Evolutionary conservation across 2,329 filamentous ascomycete species (phyloP).

Genomic region (Coniella vitis): DNA sequence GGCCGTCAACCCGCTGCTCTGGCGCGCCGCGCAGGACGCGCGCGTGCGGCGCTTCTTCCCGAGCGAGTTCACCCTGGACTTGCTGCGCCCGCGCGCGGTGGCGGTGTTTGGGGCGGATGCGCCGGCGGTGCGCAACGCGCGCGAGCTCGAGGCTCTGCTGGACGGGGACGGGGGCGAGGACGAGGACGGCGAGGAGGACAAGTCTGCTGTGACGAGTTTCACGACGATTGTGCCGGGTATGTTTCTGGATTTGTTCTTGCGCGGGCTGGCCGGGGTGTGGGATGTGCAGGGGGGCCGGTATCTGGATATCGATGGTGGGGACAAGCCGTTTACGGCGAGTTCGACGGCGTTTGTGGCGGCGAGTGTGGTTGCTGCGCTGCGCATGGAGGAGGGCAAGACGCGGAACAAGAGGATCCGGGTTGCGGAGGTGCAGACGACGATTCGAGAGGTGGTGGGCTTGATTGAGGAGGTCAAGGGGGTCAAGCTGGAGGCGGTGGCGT

Average conservation of each 20-base stretch:
- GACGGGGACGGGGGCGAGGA: no score
- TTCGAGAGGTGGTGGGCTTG: not conserved
- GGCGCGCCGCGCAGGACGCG: not conserved
- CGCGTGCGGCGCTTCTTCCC: not conserved
- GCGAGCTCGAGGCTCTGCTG: not conserved
- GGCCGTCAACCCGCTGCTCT: not conserved
- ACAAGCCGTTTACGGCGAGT: not conserved
- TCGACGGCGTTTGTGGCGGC: not conserved
- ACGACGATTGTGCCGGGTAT: not conserved
- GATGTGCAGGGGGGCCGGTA: not conserved
- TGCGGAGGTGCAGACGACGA: not conserved
- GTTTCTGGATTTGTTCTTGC: not conserved
- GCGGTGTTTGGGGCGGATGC: not conserved
- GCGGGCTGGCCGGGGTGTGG: not conserved
- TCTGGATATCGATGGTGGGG: not conserved
- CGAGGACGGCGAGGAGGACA: no score
- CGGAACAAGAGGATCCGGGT: not conserved
- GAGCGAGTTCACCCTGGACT: constrained; percentile 1
- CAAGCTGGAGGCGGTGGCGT: not conserved
- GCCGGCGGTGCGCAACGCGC: not conserved
- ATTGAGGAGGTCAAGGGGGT: not conserved
- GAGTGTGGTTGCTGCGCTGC: not conserved
- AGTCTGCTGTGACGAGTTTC: not conserved
- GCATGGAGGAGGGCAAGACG: constrained; percentile 1
- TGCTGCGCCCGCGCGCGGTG: not conserved